These are phyloP conservation scores for Zoysia matrella DNA, from an alignment of 202 grass and related monocot species.

Conservation along the genomic window DNA sequence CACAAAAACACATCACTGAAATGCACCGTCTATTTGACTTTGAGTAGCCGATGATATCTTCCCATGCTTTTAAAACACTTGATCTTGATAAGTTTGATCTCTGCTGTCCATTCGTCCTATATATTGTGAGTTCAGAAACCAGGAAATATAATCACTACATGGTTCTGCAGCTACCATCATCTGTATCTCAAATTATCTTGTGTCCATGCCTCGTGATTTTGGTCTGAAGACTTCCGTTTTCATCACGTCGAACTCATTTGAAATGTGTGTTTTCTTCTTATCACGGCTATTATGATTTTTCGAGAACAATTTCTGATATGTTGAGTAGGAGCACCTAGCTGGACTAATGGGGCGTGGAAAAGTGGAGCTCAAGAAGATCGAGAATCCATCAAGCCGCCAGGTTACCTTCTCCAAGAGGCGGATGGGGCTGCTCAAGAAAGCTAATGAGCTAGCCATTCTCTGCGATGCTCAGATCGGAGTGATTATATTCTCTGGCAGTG, in stretches of 20 bases:
- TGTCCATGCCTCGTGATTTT: not conserved
- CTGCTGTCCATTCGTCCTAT: not conserved
- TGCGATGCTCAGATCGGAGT: constrained; percentile 89
- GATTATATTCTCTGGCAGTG: constrained; percentile 74
- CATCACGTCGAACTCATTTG: constrained; percentile 5
- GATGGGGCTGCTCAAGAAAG: constrained; percentile 90
- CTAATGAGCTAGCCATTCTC: constrained; percentile 75
- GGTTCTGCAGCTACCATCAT: constrained; percentile 7
- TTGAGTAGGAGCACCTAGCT: constrained; percentile 33
- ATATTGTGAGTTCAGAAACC: not conserved
- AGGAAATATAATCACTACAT: not conserved
- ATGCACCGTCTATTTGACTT: not conserved
- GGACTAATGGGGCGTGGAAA: constrained; percentile 76
- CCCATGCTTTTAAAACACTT: constrained; percentile 23
- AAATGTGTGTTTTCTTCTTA: constrained; percentile 29
- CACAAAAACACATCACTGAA: constrained; percentile 27
- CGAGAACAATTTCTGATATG: not conserved
- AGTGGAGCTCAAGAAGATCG: constrained; percentile 91
- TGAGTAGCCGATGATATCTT: not conserved
- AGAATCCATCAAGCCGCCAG: constrained; percentile 79
- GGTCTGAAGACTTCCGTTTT: constrained; percentile 15
- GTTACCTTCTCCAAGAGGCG: constrained; percentile 96
- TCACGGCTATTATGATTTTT: not conserved
- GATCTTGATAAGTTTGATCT: constrained; percentile 7
- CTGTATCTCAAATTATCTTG: not conserved